Evolutionary conservation across 2,329 filamentous ascomycete genomes (phyloP).

Genomic region (Macrophomina phaseolina): DNA sequence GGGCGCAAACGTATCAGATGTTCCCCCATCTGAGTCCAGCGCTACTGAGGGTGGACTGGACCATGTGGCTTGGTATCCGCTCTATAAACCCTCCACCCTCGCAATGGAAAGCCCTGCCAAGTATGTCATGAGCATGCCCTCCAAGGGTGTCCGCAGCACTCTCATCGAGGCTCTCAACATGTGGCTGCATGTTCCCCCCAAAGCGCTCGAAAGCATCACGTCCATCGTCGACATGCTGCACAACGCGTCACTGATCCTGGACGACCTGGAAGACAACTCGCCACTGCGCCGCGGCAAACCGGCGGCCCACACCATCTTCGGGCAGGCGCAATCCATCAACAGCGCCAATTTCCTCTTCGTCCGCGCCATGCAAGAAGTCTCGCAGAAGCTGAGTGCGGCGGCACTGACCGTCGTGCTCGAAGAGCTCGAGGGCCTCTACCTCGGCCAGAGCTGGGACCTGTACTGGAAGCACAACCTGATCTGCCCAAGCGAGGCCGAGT

Average conservation of each 20-base stretch:
- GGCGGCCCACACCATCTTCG: constrained; percentile 84
- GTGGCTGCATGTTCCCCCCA: constrained; percentile 75
- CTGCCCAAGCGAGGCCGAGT: constrained; percentile 85
- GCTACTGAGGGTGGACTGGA: too few relatives aligned
- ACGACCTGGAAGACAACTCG: constrained; percentile 86
- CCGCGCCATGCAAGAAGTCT: constrained; percentile 69
- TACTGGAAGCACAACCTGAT: constrained; percentile 87
- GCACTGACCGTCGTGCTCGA: constrained; percentile 53
- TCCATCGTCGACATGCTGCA: constrained; percentile 84
- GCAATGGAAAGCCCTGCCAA: too few relatives aligned
- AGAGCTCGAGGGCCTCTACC: constrained; percentile 82
- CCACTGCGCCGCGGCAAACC: constrained; percentile 77
- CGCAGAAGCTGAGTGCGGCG: too few relatives aligned
- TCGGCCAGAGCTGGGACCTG: constrained; percentile 88
- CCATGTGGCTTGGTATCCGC: too few relatives aligned
- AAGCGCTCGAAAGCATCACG: constrained; percentile 75
- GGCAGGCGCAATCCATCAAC: constrained; percentile 86
- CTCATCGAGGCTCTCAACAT: constrained; percentile 81
- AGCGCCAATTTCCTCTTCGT: constrained; percentile 91
- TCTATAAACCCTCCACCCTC: too few relatives aligned
- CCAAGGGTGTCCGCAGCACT: constrained; percentile 67
- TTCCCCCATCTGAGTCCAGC: too few relatives aligned
- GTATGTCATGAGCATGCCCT: too few relatives aligned
- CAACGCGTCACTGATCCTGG: constrained; percentile 75
- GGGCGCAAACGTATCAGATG: too few relatives aligned